Conservation (phyloP, 2,329 filamentous ascomycete species). For the Microsporum audouinii region DNA sequence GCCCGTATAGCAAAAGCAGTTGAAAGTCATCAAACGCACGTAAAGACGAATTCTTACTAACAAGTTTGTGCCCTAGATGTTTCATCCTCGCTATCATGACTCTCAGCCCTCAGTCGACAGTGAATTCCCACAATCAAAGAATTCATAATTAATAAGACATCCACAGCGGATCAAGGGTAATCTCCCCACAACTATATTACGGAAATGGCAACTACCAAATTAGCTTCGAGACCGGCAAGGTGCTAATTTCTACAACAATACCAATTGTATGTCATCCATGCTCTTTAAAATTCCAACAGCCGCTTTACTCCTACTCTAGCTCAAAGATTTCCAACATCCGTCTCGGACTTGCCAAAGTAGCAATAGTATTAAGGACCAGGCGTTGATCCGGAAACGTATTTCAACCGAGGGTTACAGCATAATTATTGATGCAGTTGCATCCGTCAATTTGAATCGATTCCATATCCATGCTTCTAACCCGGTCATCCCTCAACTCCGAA, state of each 20-base stretch:
- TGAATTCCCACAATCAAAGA: constrained; percentile 12
- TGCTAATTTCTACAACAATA: constrained; percentile 16
- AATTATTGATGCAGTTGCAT: constrained; percentile 59
- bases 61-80: constrained; percentile 24
- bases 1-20: constrained; percentile 8
- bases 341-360: constrained; percentile 64
- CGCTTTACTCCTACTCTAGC: constrained; percentile 21
- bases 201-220: constrained; percentile 21
- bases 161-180: constrained; percentile 1
- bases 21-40: constrained; percentile 16
- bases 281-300: constrained; percentile 20
- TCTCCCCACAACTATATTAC: constrained; percentile 11
- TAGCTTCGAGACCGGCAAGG: constrained; percentile 13
- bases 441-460: constrained; percentile 40
- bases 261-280: constrained; percentile 20
- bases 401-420: constrained; percentile 55
- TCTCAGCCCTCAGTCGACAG: constrained; percentile 17
- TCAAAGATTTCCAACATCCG: constrained; percentile 47
- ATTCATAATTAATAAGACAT: constrained; percentile 16
- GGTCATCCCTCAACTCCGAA: constrained; percentile 58
- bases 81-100: constrained; percentile 17
- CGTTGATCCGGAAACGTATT: constrained; percentile 67
- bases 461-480: constrained; percentile 40
- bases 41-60: constrained; percentile 14
- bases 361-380: constrained; percentile 61